A percentile compares a stretch with the other conserved stretches of the same genome.
Evolutionary conservation across 768 basidiomycete genomes (phyloP).

Genomic region (Phanerodontia chrysosporium): DNA sequence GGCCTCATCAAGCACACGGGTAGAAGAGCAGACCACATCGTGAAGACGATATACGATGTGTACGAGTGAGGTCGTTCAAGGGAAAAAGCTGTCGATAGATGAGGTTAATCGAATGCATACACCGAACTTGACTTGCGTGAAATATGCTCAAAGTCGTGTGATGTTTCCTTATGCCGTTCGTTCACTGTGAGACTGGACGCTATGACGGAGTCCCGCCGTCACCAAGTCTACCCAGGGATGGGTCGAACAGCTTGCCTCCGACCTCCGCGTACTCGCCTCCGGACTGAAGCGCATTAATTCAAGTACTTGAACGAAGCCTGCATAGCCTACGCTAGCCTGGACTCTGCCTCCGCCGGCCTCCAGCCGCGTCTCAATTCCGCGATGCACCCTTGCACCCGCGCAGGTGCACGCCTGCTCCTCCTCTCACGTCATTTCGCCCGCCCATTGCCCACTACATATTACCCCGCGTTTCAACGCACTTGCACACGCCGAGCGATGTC

Average conservation of each 20-base stretch:
- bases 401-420: constrained; percentile 9
- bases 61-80: background rate
- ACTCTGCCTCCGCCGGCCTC: background rate
- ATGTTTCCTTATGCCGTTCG: background rate
- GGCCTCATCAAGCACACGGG: constrained; percentile 80
- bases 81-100: no score
- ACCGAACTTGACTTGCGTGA: background rate
- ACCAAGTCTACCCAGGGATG: background rate
- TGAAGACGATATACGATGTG: constrained; percentile 61
- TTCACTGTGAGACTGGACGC: background rate
- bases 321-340: no score
- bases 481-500: background rate
- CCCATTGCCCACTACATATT: background rate
- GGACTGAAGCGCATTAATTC: background rate
- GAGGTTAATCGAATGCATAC: background rate
- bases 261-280: background rate
- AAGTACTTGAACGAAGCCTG: no score
- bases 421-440: constrained; percentile 12
- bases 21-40: constrained; percentile 72
- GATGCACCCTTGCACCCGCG: background rate
- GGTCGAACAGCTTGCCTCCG: background rate
- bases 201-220: background rate
- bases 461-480: no score
- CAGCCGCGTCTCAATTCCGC: background rate
- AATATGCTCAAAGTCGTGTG: background rate